phyloP scores from a whole-genome alignment of 805 yeast genomes.

The Metschnikowia reukaufii region DNA sequence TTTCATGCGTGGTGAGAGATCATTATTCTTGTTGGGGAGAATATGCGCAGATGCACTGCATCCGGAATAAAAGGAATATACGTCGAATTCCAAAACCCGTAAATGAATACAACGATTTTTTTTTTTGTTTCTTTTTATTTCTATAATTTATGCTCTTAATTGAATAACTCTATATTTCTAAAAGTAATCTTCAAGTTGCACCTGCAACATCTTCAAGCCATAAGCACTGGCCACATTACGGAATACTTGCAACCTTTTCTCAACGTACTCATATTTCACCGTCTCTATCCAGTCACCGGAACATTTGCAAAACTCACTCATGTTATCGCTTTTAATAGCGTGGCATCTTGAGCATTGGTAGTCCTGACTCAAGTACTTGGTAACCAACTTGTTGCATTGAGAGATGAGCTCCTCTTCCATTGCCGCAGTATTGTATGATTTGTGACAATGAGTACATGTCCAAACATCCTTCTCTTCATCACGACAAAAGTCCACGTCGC shows the following conservation, averaged over 20 bases:
- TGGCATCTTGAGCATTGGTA: slow-evolving; percentile 77
- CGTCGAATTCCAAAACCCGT: neutral
- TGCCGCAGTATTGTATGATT: slow-evolving; percentile 60
- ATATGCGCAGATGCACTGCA: neutral
- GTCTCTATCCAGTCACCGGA: slow-evolving; percentile 83
- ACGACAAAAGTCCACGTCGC: slow-evolving; percentile 81
- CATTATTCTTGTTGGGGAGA: neutral
- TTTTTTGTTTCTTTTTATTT: neutral
- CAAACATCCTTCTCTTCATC: slow-evolving; percentile 55
- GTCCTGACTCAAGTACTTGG: slow-evolving; percentile 76
- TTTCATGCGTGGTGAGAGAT: neutral
- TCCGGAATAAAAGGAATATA: neutral
- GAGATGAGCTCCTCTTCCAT: slow-evolving; percentile 79
- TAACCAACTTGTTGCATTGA: slow-evolving; percentile 54
- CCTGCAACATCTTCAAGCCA: slow-evolving; percentile 56
- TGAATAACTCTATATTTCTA: neutral
- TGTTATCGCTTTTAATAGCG: slow-evolving; percentile 60
- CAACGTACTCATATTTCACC: slow-evolving; percentile 44
- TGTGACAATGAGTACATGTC: slow-evolving; percentile 67
- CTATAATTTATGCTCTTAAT: neutral
- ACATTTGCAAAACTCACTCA: slow-evolving; percentile 77
- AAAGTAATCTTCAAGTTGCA: slow-evolving; percentile 29
- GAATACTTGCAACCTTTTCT: slow-evolving; percentile 48
- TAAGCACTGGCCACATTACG: slow-evolving; percentile 59
- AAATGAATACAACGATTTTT: neutral